Evolutionary conservation across 2,329 filamentous ascomycete genomes (phyloP).

Genomic region (Aspergillus pseudoglaucus): DNA sequence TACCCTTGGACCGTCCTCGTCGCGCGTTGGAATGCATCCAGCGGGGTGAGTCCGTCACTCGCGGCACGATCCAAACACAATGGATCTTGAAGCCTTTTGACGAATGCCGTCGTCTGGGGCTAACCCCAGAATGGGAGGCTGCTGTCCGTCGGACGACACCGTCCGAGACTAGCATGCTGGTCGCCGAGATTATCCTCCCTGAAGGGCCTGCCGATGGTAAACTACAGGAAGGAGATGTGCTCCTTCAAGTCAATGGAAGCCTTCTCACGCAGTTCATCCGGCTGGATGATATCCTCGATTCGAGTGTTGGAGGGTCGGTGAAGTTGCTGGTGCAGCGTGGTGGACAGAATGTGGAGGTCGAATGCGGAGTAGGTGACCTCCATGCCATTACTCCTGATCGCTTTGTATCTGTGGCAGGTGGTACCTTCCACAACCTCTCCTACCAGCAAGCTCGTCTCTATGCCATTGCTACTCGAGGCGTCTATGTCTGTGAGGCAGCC

Average conservation of each 20-base stretch:
- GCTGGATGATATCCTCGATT: constrained; percentile 85
- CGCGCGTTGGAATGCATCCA: constrained; percentile 83
- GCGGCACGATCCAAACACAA: constrained; percentile 96
- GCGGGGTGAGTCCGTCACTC: constrained; percentile 65
- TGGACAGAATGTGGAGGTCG: constrained; percentile 77
- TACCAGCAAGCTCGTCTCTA: constrained; percentile 97
- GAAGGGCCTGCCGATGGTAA: constrained; percentile 81
- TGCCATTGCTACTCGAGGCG: constrained; percentile 82
- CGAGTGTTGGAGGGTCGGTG: constrained; percentile 72
- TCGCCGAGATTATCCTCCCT: constrained; percentile 89
- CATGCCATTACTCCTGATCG: constrained; percentile 93
- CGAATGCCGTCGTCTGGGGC: constrained; percentile 82
- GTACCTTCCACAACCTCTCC: constrained; percentile 90
- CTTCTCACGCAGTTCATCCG: constrained; percentile 88
- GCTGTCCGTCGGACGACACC: constrained; percentile 77
- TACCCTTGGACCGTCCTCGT: constrained; percentile 83
- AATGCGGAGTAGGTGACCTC: constrained; percentile 78
- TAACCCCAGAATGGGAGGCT: constrained; percentile 80
- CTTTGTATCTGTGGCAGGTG: constrained; percentile 89
- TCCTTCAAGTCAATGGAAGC: constrained; percentile 89
- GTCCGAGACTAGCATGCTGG: constrained; percentile 91
- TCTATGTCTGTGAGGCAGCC: constrained; percentile 90
- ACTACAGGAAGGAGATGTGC: constrained; percentile 87
- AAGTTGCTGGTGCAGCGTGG: constrained; percentile 80
- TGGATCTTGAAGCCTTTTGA: constrained; percentile 97